Evolutionary conservation across 805 yeast genomes (phyloP), one percentile per base, ranked within the genome.

Genomic region (Saturnispora dispora): DNA sequence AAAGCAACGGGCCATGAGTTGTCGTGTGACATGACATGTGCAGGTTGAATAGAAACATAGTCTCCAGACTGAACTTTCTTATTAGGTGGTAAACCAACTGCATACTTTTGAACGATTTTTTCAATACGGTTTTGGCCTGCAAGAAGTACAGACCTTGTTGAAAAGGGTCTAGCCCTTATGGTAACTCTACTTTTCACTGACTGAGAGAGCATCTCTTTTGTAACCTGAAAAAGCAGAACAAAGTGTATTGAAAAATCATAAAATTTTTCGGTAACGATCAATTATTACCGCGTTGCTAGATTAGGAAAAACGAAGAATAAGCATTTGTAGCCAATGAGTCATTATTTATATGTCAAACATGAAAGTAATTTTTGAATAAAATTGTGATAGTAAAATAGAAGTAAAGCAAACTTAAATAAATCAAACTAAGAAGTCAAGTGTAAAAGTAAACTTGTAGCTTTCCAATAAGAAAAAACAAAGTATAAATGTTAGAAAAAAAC

Each of bases 1-100:
- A 91, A 76, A 0, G 99, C 99, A 17, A 93, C 97, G 0, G 99
- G 99, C 99, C 99, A 95, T 43, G 97, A 84, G 70, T 93, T 93
- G 69, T 93, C 99, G 68, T 93, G 99, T 15, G 98, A 88, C 99
- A 93, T 93, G 68, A 97, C 95, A 71, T 93, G 96, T 3, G 96
- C 91, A 3, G 99, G 99, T 61, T 74, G 78, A 64, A 93, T 91
- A 2, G 96, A 81, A 48, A 95, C 98, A 70, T 90, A 93, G 71
- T 93, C 99, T 13, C 98, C 99, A 45, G 88, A 76, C 60, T 74
- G 82, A 36, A 93, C 96, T 50, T 72, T 64, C 65, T 93, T 91
- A 30, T 80, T 83, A n/a, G 74, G 62, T 22, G 93, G 80, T 44
- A 88, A 67, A 3, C 91, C 95, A 10, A 90, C 95, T 3, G 98